phyloP scores from a whole-genome alignment of 805 yeast genomes.

The Hanseniaspora lindneri region DNA sequence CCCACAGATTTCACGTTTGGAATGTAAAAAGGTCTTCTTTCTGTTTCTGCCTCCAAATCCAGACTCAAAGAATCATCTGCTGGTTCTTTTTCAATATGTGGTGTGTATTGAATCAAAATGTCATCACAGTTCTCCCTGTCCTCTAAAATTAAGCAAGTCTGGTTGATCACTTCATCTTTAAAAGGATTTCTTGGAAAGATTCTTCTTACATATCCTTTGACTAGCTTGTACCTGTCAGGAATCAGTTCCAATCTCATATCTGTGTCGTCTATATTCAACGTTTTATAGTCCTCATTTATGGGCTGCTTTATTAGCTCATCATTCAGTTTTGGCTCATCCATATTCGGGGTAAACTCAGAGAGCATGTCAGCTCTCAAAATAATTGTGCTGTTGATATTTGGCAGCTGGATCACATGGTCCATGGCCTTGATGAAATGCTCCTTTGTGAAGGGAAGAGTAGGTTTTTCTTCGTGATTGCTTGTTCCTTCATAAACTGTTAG shows the following conservation, averaged over 20 bases:
- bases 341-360: conserved; percentile 37
- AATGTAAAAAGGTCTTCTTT: conserved; percentile 74
- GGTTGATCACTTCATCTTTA: conserved; percentile 72
- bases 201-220: conserved; percentile 57
- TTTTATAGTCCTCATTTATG: conserved; percentile 16
- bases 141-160: conserved; percentile 54
- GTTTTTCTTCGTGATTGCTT: not conserved
- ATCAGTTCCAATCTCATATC: conserved; percentile 26
- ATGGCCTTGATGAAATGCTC: conserved; percentile 63
- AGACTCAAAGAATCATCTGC: not conserved
- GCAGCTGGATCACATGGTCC: conserved; percentile 66
- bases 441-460: conserved; percentile 19
- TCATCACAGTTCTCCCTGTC: conserved; percentile 29
- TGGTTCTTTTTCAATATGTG: conserved; percentile 42
- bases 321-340: conserved; percentile 18
- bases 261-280: conserved; percentile 33
- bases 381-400: conserved; percentile 84
- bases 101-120: conserved; percentile 58
- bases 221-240: conserved; percentile 27
- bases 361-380: conserved; percentile 78
- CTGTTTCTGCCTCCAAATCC: conserved; percentile 24
- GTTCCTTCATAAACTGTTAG: not conserved
- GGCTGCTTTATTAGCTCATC: conserved; percentile 6
- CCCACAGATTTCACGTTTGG: conserved; percentile 78
- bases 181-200: conserved; percentile 86